Percentiles rank a stretch among this genome's conserved stretches.
These are phyloP conservation scores for Osmanthus fragrans DNA, from an alignment of 257 asterid species.

Conservation along the genomic window DNA sequence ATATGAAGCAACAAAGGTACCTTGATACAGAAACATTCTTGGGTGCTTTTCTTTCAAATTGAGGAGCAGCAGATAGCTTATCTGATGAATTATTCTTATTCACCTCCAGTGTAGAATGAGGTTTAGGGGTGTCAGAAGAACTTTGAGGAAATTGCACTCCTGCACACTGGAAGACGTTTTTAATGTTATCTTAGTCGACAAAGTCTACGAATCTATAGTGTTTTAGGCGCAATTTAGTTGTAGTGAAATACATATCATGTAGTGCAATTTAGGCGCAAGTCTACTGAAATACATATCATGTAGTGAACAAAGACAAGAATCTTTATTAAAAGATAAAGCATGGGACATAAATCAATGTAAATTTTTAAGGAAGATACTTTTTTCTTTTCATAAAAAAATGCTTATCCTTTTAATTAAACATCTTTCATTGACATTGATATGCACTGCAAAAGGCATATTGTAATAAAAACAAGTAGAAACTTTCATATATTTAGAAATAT, in stretches of 20 bases:
- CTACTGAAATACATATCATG: neutral
- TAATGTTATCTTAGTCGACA: slow-evolving; percentile 5
- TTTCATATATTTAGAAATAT: too few relatives aligned
- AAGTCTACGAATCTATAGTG: neutral
- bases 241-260: too few relatives aligned
- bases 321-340: neutral
- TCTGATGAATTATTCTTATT: slow-evolving; percentile 41
- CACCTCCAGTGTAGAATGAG: slow-evolving; percentile 39
- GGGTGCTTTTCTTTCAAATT: slow-evolving; percentile 39
- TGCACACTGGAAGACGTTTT: slow-evolving; percentile 64
- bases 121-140: slow-evolving; percentile 43
- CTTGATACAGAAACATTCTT: slow-evolving; percentile 61
- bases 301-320: neutral
- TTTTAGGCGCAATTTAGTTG: neutral
- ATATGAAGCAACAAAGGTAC: slow-evolving; percentile 38
- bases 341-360: neutral
- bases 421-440: neutral
- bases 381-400: neutral
- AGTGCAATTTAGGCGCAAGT: neutral
- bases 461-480: too few relatives aligned
- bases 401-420: neutral
- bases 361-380: neutral
- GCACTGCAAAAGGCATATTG: neutral
- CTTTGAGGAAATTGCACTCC: slow-evolving; percentile 90
- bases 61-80: slow-evolving; percentile 44